These are phyloP conservation scores for Aspergillus fijiensis DNA, from an alignment of 2,329 filamentous ascomycete genomes.

Conservation along the genomic window DNA sequence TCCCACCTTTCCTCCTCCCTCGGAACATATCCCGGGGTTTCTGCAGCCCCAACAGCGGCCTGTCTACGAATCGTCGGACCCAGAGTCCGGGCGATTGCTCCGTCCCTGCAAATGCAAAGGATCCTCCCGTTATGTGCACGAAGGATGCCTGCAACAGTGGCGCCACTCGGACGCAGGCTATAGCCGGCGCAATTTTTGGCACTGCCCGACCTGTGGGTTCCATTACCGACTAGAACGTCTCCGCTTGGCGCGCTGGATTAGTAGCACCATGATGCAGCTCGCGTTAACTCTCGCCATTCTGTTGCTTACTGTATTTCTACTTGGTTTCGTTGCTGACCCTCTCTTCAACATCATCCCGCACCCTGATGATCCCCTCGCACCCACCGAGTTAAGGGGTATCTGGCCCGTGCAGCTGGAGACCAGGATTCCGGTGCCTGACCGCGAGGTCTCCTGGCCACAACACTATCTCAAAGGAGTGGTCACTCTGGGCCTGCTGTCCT, in stretches of 20 bases:
- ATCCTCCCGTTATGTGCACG: constrained; percentile 89
- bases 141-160: constrained; percentile 83
- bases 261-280: constrained; percentile 66
- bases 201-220: constrained; percentile 85
- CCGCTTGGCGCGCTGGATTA: constrained; percentile 69
- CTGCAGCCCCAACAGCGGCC: constrained; percentile 59
- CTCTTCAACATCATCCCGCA: constrained; percentile 88
- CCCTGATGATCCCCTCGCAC: constrained; percentile 64
- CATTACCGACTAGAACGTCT: constrained; percentile 76
- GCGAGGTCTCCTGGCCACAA: constrained; percentile 67
- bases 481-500: constrained; percentile 83
- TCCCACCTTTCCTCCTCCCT: constrained; percentile 58
- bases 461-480: constrained; percentile 89
- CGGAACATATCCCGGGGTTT: constrained; percentile 56
- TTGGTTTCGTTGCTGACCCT: constrained; percentile 90
- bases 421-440: constrained; percentile 40
- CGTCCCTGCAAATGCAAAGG: constrained; percentile 93
- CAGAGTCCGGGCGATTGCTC: constrained; percentile 72
- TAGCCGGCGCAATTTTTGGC: constrained; percentile 70
- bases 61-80: constrained; percentile 72
- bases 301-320: constrained; percentile 68
- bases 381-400: constrained; percentile 44
- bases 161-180: constrained; percentile 69
- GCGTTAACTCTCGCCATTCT: constrained; percentile 71
- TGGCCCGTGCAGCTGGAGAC: constrained; percentile 35